Evolutionary conservation across 495 filamentous ascomycete species (phyloP).

Genomic region (Penicillium steckii): DNA sequence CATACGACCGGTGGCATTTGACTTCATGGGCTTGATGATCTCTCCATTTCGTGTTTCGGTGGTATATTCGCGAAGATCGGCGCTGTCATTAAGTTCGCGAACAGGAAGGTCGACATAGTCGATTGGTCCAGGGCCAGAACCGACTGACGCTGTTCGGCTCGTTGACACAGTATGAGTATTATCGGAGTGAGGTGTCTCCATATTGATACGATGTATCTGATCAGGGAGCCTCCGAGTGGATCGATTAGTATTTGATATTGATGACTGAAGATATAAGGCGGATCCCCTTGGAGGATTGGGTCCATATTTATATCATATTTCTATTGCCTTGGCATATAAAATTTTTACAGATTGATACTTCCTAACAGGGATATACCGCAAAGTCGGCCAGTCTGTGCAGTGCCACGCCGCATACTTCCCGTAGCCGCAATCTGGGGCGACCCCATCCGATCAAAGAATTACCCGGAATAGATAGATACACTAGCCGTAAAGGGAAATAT

Average conservation of each 20-base stretch:
- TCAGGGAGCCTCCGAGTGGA: background rate
- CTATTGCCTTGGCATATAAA: background rate
- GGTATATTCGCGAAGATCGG: conserved; percentile 64
- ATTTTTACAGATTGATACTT: conserved; percentile 2
- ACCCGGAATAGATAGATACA: conserved; percentile 15
- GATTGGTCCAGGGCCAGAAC: conserved; percentile 14
- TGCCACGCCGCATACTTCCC: background rate
- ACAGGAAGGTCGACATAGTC: conserved; percentile 55
- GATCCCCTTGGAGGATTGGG: background rate
- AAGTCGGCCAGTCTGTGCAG: background rate
- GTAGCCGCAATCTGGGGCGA: conserved; percentile 5
- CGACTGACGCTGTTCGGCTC: conserved; percentile 27
- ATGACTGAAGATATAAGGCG: background rate
- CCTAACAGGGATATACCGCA: conserved; percentile 4
- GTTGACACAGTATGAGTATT: conserved; percentile 12
- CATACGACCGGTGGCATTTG: conserved; percentile 50
- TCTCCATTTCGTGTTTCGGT: conserved; percentile 57
- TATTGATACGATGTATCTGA: conserved; percentile 9
- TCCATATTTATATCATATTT: conserved; percentile 15
- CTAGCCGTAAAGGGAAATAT: conserved; percentile 32
- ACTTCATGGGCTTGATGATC: conserved; percentile 54
- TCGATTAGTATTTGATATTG: background rate
- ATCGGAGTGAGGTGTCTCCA: conserved; percentile 19
- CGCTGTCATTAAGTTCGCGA: conserved; percentile 57
- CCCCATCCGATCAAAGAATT: conserved; percentile 11